Evolutionary conservation across 2,329 filamentous ascomycete genomes (phyloP).

Genomic region (Scytalidium sp.): DNA sequence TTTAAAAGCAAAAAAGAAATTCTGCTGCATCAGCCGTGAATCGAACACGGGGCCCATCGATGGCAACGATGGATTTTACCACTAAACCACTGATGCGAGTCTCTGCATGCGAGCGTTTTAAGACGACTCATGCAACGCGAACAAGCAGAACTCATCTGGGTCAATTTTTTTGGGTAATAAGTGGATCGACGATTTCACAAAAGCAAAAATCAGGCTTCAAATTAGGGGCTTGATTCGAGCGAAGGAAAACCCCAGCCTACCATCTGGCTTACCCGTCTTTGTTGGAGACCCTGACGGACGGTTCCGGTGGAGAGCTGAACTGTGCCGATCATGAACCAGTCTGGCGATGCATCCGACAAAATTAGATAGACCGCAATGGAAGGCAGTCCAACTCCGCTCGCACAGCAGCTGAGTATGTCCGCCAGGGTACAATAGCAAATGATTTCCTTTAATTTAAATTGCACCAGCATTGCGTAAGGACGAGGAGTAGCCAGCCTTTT

Average conservation of each 20-base stretch:
- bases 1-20: background rate
- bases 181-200: too few species aligned
- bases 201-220: too few species aligned
- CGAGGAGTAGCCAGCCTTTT: background rate
- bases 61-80: slow-evolving; percentile 7
- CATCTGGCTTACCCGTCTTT: too few species aligned
- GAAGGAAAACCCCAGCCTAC: too few species aligned
- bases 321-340: background rate
- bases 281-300: too few species aligned
- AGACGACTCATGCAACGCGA: too few species aligned
- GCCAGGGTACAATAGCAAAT: background rate
- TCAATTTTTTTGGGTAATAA: too few species aligned
- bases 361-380: background rate
- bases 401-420: background rate
- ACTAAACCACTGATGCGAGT: slow-evolving; percentile 5
- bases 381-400: background rate
- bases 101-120: too few species aligned
- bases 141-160: too few species aligned
- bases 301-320: background rate
- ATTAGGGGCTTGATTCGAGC: too few species aligned
- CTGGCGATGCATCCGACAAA: background rate
- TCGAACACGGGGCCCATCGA: slow-evolving; percentile 4
- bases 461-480: background rate
- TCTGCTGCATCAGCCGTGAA: slow-evolving; percentile 6
- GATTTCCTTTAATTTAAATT: background rate